A percentile compares a stretch with the other conserved stretches of the same genome.
These are phyloP conservation scores for Aspergillus kassunensis DNA, from an alignment of 495 filamentous ascomycete genomes.

Conservation along the genomic window DNA sequence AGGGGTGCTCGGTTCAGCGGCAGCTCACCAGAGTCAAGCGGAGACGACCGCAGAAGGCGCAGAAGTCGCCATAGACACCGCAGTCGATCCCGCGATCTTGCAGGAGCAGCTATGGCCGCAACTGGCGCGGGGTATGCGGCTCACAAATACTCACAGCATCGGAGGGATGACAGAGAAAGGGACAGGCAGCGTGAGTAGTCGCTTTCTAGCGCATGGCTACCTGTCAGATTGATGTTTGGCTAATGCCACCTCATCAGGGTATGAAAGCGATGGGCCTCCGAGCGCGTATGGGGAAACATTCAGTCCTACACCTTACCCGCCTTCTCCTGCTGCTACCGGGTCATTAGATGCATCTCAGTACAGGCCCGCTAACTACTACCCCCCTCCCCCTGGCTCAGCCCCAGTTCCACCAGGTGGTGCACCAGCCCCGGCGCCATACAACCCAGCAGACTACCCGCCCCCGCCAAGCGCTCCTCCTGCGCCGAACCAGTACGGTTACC, in stretches of 20 bases:
- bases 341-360: constrained; percentile 31
- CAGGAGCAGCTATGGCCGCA: constrained; percentile 64
- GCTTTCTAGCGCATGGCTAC: not conserved
- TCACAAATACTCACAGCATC: constrained; percentile 59
- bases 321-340: constrained; percentile 25
- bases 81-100: constrained; percentile 62
- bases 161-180: constrained; percentile 43
- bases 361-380: constrained; percentile 41
- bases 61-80: constrained; percentile 44
- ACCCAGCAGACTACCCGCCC: constrained; percentile 44
- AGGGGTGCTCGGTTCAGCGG: constrained; percentile 38
- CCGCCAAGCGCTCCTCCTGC: constrained; percentile 42
- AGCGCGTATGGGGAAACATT: constrained; percentile 44
- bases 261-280: constrained; percentile 32
- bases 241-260: constrained; percentile 15
- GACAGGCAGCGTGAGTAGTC: constrained; percentile 22
- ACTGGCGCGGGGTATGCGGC: constrained; percentile 76
- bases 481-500: constrained; percentile 42
- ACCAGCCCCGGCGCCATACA: constrained; percentile 28
- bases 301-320: constrained; percentile 39
- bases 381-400: constrained; percentile 41
- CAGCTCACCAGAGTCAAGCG: constrained; percentile 45
- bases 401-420: constrained; percentile 21
- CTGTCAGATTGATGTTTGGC: not conserved
- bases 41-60: constrained; percentile 34